A percentile compares a stretch with the other conserved stretches of the same genome.
phyloP scores from a whole-genome alignment of 306 rosid species.

The Glycine soja region DNA sequence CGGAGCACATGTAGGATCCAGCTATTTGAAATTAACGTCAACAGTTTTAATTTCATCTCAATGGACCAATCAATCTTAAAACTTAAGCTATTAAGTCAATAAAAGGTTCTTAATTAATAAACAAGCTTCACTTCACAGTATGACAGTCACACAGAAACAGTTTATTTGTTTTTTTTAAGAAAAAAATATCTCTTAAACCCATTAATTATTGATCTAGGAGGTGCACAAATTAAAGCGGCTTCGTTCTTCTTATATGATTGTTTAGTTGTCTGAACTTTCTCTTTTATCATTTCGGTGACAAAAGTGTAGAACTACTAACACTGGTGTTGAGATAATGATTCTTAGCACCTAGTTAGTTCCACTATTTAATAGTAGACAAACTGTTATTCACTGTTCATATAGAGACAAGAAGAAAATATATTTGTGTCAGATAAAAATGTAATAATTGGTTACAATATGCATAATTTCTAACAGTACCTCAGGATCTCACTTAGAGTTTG shows the following conservation, averaged over 20 bases:
- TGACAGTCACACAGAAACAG: background rate
- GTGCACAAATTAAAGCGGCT: background rate
- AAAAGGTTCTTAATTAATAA: background rate
- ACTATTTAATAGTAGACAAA: slow-evolving; percentile 28
- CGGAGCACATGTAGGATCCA: background rate
- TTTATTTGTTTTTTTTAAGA: background rate
- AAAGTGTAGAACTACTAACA: slow-evolving; percentile 7
- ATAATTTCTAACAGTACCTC: slow-evolving; percentile 63
- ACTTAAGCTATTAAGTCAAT: background rate
- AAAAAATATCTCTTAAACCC: background rate
- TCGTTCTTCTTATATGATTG: background rate
- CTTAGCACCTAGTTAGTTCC: slow-evolving; percentile 24
- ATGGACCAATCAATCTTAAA: slow-evolving; percentile 7
- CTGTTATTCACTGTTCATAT: slow-evolving; percentile 46
- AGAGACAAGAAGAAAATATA: slow-evolving; percentile 41
- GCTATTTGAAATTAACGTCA: background rate
- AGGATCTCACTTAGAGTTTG: slow-evolving; percentile 87
- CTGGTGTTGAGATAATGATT: slow-evolving; percentile 32
- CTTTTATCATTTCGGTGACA: slow-evolving; percentile 9
- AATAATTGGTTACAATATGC: slow-evolving; percentile 47
- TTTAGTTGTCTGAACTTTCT: slow-evolving; percentile 12
- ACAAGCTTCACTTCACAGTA: background rate
- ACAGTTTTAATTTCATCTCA: background rate
- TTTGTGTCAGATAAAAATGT: slow-evolving; percentile 44
- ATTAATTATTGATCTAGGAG: background rate